Evolutionary conservation across 805 yeast genomes (phyloP).

Genomic region (Sugiyamaella mastotermitis): DNA sequence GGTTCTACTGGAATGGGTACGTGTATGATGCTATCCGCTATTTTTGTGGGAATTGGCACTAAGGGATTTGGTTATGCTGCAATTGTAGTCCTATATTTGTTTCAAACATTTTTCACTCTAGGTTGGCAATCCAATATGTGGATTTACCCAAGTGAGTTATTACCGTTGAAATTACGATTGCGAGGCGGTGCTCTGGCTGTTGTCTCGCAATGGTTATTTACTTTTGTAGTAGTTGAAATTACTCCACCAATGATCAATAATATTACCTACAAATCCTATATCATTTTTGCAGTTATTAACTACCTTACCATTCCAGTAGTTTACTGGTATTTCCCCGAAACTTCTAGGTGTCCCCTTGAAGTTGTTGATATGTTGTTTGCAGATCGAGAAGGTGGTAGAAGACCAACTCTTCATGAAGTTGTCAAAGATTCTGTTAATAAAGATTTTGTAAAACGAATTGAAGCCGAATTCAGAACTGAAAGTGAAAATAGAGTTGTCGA

Average conservation of each 20-base stretch:
- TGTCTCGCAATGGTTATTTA: constrained; percentile 58
- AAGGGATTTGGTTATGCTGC: constrained; percentile 1
- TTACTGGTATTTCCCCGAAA: constrained; percentile 23
- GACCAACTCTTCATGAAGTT: no score
- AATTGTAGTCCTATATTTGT: constrained; percentile 27
- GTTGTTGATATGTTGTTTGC: constrained; percentile 1
- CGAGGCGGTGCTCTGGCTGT: constrained; percentile 58
- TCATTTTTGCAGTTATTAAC: constrained; percentile 54
- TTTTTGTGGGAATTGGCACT: constrained; percentile 2
- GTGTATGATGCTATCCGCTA: constrained; percentile 33
- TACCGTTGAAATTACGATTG: constrained; percentile 59
- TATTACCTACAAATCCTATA: constrained; percentile 41
- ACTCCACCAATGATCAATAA: constrained; percentile 48
- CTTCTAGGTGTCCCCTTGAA: constrained; percentile 30
- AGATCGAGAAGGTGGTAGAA: no score
- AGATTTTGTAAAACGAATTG: no score
- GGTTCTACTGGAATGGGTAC: constrained; percentile 44
- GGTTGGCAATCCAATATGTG: constrained; percentile 40
- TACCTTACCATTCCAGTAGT: constrained; percentile 41
- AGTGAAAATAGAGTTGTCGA: no score
- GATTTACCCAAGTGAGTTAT: constrained; percentile 63
- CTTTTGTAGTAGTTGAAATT: constrained; percentile 25
- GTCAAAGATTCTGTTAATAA: no score
- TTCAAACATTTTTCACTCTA: constrained; percentile 33
- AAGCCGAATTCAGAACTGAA: no score